phyloP scores from a whole-genome alignment of 2,329 filamentous ascomycete species.

The Colletotrichum sp. region DNA sequence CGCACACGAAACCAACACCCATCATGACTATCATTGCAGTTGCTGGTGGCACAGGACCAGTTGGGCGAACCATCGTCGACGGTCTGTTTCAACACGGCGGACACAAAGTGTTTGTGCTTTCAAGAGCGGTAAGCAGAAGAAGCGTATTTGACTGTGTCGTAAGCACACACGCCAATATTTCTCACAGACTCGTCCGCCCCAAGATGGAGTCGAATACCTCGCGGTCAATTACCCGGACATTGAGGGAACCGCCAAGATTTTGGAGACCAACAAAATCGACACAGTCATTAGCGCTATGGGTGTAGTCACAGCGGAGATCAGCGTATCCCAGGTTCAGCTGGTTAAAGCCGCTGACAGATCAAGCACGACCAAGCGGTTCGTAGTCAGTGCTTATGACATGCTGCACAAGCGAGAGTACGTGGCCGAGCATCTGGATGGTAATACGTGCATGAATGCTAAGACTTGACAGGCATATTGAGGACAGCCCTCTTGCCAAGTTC shows the following conservation, averaged over 20 bases:
- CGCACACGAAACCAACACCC: fast-evolving
- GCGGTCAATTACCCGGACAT: slow-evolving; percentile 31
- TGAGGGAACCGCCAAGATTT: slow-evolving; percentile 20
- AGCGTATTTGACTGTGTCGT: background rate
- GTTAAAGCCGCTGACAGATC: slow-evolving; percentile 49
- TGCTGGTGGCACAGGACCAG: slow-evolving; percentile 48
- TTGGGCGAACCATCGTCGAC: slow-evolving; percentile 54
- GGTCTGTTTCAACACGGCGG: slow-evolving; percentile 36
- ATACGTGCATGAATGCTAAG: background rate
- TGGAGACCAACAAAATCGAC: slow-evolving; percentile 42
- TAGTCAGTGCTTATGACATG: slow-evolving; percentile 46
- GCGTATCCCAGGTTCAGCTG: slow-evolving; percentile 41
- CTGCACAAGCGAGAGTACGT: slow-evolving; percentile 25
- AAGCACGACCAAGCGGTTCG: slow-evolving; percentile 39
- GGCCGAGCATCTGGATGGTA: fast-evolving
- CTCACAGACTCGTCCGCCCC: background rate
- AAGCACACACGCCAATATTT: background rate
- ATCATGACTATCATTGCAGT: slow-evolving; percentile 41
- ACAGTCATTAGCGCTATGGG: slow-evolving; percentile 45
- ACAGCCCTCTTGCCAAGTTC: slow-evolving; percentile 24
- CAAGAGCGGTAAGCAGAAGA: slow-evolving; percentile 35
- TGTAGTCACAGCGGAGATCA: slow-evolving; percentile 29
- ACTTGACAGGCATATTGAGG: slow-evolving; percentile 15
- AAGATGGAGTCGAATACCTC: slow-evolving; percentile 16
- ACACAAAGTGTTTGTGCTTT: slow-evolving; percentile 43